Evolutionary conservation across 441 rosid genomes (phyloP).

Genomic region (Melianthus villosus): DNA sequence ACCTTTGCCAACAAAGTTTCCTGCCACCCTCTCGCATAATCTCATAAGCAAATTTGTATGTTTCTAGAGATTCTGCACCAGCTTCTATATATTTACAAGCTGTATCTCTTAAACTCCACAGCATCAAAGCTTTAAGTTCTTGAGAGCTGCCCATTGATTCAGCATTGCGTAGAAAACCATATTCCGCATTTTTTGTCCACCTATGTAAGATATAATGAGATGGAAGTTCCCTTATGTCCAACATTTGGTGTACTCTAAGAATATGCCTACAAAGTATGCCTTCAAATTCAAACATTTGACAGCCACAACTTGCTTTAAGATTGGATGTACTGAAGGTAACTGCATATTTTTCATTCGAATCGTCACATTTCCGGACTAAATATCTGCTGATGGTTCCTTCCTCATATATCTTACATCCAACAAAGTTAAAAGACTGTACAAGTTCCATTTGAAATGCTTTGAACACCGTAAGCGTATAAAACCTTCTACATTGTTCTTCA

Average conservation of each 20-base stretch:
- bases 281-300: conserved; percentile 58
- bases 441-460: conserved; percentile 63
- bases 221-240: conserved; percentile 50
- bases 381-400: conserved; percentile 29
- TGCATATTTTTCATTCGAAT: conserved; percentile 35
- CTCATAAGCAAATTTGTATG: conserved; percentile 62
- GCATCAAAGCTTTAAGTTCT: conserved; percentile 46
- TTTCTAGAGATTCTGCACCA: conserved; percentile 46
- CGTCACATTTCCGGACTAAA: conserved; percentile 49
- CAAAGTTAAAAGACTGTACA: conserved; percentile 49
- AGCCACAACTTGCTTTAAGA: conserved; percentile 44
- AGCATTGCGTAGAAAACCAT: conserved; percentile 28
- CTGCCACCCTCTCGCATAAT: conserved; percentile 61
- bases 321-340: conserved; percentile 27
- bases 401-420: conserved; percentile 39
- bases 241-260: conserved; percentile 56
- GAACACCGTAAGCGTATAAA: too few relatives aligned
- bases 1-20: conserved; percentile 51
- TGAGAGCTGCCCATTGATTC: conserved; percentile 39
- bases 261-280: conserved; percentile 56
- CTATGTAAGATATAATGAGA: conserved; percentile 38
- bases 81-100: conserved; percentile 62
- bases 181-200: conserved; percentile 50
- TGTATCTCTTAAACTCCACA: conserved; percentile 69
- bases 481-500: conserved; percentile 39